These are phyloP conservation scores for Helianthus annuus DNA, from an alignment of 129 eudicot species.

Conservation along the genomic window HanXRQr2.0-SUNRISE NC_035446.2:125777003-125777502, in stretches of 20 bases:
- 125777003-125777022: neutral
- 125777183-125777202: neutral
- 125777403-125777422: constrained; percentile 39
- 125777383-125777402: neutral
- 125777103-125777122: too few species aligned
- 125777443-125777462: constrained; percentile 41
- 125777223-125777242: constrained; percentile 26
- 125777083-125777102: too few species aligned
- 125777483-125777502: constrained; percentile 29
- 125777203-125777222: constrained; percentile 9
- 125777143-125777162: too few species aligned
- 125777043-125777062: too few species aligned
- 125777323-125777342: constrained; percentile 24
- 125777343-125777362: neutral
- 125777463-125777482: constrained; percentile 38
- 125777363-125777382: neutral
- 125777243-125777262: constrained; percentile 27
- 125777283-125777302: constrained; percentile 7
- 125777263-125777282: constrained; percentile 29
- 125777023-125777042: neutral
- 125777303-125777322: constrained; percentile 26
- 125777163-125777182: neutral
- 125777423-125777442: constrained; percentile 30
- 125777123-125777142: too few species aligned
- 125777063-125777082: too few species aligned